Evolutionary conservation across 2,329 filamentous ascomycete genomes (phyloP), one percentile per base, ranked within the genome.

Genomic region (Calonectria pteridis): DNA sequence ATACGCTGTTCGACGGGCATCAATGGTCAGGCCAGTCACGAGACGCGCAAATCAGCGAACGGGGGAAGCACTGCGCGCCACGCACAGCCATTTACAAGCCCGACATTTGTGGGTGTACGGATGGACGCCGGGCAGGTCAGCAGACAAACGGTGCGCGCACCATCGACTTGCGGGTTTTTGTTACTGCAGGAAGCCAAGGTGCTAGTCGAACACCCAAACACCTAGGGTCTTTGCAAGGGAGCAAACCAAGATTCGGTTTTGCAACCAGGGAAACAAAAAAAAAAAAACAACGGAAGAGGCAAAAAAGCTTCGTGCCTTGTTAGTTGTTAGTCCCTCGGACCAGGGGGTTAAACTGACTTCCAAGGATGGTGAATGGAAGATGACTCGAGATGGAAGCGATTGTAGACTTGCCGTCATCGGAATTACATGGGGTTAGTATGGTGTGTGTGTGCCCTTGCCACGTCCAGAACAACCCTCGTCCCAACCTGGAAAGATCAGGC

Each of bases 351-450:
- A 58, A 26, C 43, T 33, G 49, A 2, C 46, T 43, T 71, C 49
- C 69, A 49, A 53, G 50, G 63, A 29, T 43, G 28, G 40, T 50
- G 50, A 49, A 67, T 62, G 68, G 62, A 58, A 71, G 18, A 37
- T 55, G 68, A 29, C 53, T 65, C 55, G 58, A 62, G 72, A 72
- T 73, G 71, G 67, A 68, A 62, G 40, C 68, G 63, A 72, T 67
- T 68, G 53, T 46, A 43, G 74, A 73, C 73, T 75, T 70, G 69
- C 74, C 77, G 73, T 78, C 76, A 77, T 75, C 71, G 75, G 65
- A 58, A 72, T 76, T 69, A 43, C 72, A 71, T 67, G 75, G 71
- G 59, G 51, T 26, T 69, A 51, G 40, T 53, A 73, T 73, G 63
- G 67, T 69, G 29, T 28, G 51, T 28, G 51, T 59, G 53, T 50